Evolutionary conservation across 75 land plant genomes (phyloP).

Genomic region (Ceratopteris richardii): DNA sequence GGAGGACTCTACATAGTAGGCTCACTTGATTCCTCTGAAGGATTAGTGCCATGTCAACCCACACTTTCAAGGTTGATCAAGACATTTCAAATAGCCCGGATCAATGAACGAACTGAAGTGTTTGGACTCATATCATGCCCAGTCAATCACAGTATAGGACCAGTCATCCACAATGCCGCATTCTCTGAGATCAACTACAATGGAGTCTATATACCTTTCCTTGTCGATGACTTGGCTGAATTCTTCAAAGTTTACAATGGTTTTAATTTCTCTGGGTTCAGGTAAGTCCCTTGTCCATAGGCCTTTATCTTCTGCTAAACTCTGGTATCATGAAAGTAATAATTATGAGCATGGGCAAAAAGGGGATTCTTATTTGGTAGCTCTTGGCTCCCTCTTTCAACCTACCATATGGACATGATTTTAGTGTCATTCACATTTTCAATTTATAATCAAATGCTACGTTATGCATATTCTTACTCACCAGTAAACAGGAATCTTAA

Average conservation of each 20-base stretch:
- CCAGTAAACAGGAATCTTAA: too few relatives aligned
- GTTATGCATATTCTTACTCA: too few relatives aligned
- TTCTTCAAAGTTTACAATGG: constrained; percentile 60
- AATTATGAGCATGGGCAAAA: too few relatives aligned
- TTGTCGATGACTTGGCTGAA: constrained; percentile 70
- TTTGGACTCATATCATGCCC: constrained; percentile 94
- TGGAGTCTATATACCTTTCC: constrained; percentile 71
- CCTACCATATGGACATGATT: too few relatives aligned
- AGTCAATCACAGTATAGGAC: constrained; percentile 88
- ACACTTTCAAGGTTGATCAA: constrained; percentile 55
- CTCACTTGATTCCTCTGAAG: constrained; percentile 54
- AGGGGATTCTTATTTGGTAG: too few relatives aligned
- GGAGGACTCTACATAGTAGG: constrained; percentile 91
- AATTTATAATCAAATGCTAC: too few relatives aligned
- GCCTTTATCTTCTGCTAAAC: not conserved
- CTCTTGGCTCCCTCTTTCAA: too few relatives aligned
- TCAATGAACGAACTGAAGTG: constrained; percentile 65
- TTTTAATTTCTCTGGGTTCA: constrained; percentile 86
- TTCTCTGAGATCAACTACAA: constrained; percentile 52
- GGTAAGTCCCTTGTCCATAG: too few relatives aligned
- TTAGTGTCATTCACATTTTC: too few relatives aligned
- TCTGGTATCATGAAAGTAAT: too few relatives aligned
- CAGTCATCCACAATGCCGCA: constrained; percentile 63
- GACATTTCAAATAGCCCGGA: constrained; percentile 43
- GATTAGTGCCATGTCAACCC: constrained; percentile 88